phyloP scores from a whole-genome alignment of 2,329 filamentous ascomycete species.

The Botrytis elliptica region DNA sequence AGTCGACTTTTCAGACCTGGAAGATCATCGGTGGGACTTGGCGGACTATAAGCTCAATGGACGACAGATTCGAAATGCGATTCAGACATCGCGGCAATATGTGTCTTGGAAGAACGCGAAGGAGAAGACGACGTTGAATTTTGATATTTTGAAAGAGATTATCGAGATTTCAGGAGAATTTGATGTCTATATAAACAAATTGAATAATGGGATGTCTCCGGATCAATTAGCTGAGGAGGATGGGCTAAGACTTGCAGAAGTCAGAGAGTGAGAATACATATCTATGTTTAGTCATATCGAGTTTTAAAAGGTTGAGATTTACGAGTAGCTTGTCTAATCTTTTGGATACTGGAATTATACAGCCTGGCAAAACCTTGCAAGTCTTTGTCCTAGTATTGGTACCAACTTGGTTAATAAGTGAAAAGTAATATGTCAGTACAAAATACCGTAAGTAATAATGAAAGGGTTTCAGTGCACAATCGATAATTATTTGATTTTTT shows the following conservation, averaged over 20 bases:
- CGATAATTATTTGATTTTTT: too few relatives aligned
- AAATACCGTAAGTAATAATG: too few relatives aligned
- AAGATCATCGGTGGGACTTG: neutral
- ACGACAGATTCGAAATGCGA: neutral
- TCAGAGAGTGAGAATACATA: neutral
- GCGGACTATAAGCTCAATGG: neutral
- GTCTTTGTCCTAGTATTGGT: neutral
- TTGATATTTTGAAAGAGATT: neutral
- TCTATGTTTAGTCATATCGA: neutral
- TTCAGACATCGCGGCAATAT: neutral
- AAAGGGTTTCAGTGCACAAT: too few relatives aligned
- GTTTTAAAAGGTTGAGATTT: neutral
- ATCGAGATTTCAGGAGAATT: neutral
- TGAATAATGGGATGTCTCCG: neutral
- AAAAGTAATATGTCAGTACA: too few relatives aligned
- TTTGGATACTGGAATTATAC: neutral
- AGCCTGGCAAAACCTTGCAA: neutral
- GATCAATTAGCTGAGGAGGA: neutral
- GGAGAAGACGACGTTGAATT: neutral
- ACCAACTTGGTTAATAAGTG: neutral
- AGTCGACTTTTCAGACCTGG: neutral
- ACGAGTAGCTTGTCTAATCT: neutral
- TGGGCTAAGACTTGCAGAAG: neutral
- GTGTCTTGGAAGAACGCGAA: neutral
- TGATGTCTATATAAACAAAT: neutral